Evolutionary conservation across 2,329 filamentous ascomycete species (phyloP), one percentile per base, ranked within the genome.

Genomic region (Penicillium polonicum): DNA sequence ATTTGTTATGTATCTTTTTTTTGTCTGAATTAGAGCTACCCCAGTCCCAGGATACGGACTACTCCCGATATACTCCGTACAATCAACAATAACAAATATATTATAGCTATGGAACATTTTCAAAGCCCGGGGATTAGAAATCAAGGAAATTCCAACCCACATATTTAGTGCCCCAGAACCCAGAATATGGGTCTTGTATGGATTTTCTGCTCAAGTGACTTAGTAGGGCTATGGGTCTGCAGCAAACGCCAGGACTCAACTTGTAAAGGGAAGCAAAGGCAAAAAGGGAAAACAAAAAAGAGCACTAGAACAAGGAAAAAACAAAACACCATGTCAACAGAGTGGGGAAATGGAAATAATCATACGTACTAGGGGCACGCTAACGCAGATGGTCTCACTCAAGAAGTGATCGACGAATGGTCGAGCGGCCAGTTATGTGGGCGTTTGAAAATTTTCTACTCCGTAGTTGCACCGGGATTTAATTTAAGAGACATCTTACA

Each of bases 321-420:
- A 19, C 19, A 48, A 53, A 44, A 55, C 49, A 39, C 17, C 31
- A 35, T 45, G 39, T 43, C 35, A 39, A 45, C 36, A 50, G 21
- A 61, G 64, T 61, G 62, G 60, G 38, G 63, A 57, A 45, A 50
- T 58, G 48, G 54, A 55, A 60, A 64, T 60, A 57, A 62, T 61
- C 60, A 62, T 52, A 58, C 57, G 59, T 55, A 62, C 60, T 65
- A 65, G 63, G 64, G 65, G 60, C 59, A 52, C 65, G 60, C 65
- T 63, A 66, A 65, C 42, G 60, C 38, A 38, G 60, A 62, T 57
- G 63, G 64, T 67, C 63, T 68, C 64, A 63, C 59, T 61, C 48
- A 53, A 54, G 57, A 58, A 52, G 48, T 68, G 61, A 65, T 64
- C 60, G 58, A 64, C 62, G 55, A 66, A 66, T 66, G 49, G 59